Base-by-base conservation (phyloP, 148 eudicot species). In the Gaultheria prostrata region DNA sequence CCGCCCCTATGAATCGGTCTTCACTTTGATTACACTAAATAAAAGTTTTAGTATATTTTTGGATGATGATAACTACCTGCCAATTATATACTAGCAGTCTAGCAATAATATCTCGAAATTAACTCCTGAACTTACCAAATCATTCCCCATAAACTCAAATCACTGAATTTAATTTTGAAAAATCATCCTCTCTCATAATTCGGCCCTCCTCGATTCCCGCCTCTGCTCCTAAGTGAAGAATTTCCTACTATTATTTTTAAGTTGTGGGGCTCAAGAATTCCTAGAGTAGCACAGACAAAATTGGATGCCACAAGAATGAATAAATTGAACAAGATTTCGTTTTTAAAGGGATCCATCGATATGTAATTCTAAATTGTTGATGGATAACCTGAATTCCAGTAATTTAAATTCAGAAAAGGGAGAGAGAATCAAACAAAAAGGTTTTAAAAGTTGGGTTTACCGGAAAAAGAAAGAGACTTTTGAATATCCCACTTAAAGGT, bases 361-460 rank as follows among this genome's bases (percentile, higher is more conserved):
- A 20, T 54, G n/a, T 39, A 10, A 35, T 13, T 80, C 2, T 35
- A 39, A 20, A 39, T 39, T 33, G 18, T n/a, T 15, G 48, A 13
- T 18, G 71, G 49, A 12, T 21, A 1, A 59, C 51, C 30, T 33
- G 72, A 21, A 80, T 45, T 61, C 35, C 53, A 43, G 54, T 24
- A 9, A 59, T n/a, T n/a, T 30, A 18, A 63, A 39, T 61, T 35
- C 15, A 21, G 51, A 65, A 18, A 61, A 75, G 30, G 65, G 61
- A 56, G 53, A 67, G 85, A 84, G 85, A 84, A 81, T 78, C 86
- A 78, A 73, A 81, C 17, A 53, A 75, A 73, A 72, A 20, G 14
- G 8, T 39, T 84, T 51, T 4, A 26, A 81, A 49, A 18, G 10
- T 39, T 35, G 7, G 49, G 39, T 82, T 73, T 10, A 15, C 50